Base-by-base conservation (phyloP, 768 basidiomycete genomes). In the Pilatotrama ljubarskyi region DNA sequence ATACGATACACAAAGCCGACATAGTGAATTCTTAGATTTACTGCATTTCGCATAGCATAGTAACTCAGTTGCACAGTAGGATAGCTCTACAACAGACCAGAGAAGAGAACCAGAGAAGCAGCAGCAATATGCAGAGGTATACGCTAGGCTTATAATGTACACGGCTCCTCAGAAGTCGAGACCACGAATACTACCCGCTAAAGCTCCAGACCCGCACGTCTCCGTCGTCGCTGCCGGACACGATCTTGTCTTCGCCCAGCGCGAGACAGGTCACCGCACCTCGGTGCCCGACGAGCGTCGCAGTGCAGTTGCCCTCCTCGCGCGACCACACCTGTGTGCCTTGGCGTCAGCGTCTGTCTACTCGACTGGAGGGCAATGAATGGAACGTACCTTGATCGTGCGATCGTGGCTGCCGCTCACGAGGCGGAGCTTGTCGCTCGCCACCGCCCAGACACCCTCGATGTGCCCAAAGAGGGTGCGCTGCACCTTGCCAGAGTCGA, bases 371-470 rank as follows among this genome's bases (percentile, higher is more conserved):
- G 25, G 44, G 46, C 5, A 43, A 51, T 49, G 44, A 51, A 18
- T 58, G 55, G 49, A 43, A 55, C 84, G 62, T 50, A 93, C 95
- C 86, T 97, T 97, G 79, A 97, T 90, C n/a, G 94, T 97, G 26
- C 93, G 84, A 75, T 97, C 94, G 70, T 98, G 96, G 68, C 93
- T 95, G 7, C 87, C 95, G 53, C 91, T 95, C 24, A 95, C 94
- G 49, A 99, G 77, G 53, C 96, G 80, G 68, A 98, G 79, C 70
- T 93, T 90, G 73, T 99, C 95, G 64, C 89, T 87, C 22, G 93
- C 94, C 29, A 98, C 90, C 3, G 87, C 88, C 97, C 97, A 99
- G 17, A 99, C 94, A 54, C 97, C 97, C 71, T 99, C 97, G 67
- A 98, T 95, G 72, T 98, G 95, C 1, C 95, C 97, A 72, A 99